Evolutionary conservation across 176 grass and related monocot species (phyloP).

Genomic region (Cenchrus fungigraminus): DNA sequence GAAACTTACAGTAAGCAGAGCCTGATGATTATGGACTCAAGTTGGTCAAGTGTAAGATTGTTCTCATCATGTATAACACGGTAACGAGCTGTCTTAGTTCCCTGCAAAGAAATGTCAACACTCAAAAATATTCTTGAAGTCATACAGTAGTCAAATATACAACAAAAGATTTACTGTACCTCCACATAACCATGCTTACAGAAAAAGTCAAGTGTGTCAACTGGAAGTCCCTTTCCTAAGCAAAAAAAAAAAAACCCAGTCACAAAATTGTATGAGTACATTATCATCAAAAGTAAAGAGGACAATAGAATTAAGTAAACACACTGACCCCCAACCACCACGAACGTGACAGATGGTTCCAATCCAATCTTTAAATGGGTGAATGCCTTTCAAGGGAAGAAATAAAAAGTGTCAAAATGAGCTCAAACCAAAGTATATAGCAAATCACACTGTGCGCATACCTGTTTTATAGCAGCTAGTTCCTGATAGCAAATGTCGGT

Average conservation of each 20-base stretch:
- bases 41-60: not conserved
- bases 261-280: too few relatives aligned
- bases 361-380: too few relatives aligned
- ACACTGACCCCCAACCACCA: not conserved
- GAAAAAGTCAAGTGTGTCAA: not conserved
- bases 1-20: not conserved
- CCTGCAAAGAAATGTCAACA: not conserved
- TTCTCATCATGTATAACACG: not conserved
- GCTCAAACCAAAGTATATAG: not conserved
- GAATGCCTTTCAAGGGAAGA: too few relatives aligned
- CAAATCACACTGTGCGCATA: not conserved
- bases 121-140: too few relatives aligned
- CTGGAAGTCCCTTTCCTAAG: not conserved
- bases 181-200: not conserved
- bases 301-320: not conserved
- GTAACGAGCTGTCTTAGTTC: not conserved
- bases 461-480: not conserved
- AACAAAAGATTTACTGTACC: not conserved
- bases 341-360: not conserved
- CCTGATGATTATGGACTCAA: not conserved
- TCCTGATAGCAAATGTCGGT: not conserved
- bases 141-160: not conserved
- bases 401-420: not conserved
- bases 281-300: not conserved
- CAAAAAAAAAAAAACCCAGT: not conserved